Evolutionary conservation across 2,329 filamentous ascomycete species (phyloP), one percentile per base, ranked within the genome.

Genomic region (Fusarium globosum): DNA sequence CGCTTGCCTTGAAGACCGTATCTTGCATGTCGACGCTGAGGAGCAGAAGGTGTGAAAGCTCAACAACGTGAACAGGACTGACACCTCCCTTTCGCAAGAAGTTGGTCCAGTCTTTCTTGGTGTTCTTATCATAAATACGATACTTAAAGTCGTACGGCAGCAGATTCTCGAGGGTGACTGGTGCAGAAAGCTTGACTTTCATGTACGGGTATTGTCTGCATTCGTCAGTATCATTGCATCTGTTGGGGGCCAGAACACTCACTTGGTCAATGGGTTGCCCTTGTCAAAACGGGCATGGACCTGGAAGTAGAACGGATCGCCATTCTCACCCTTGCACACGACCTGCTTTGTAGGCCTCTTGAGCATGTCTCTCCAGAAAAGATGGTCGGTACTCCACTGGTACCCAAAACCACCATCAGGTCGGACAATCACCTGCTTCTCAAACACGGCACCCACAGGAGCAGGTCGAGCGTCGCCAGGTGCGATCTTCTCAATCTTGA

Each of bases 61-160:
- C 96, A 23, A 98, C 96, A 15, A 98, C 95, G 80, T 99, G 96
- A 1, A 99, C 95, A 2, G 97, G 97, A 80, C 96, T 99, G 64
- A 98, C 92, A 20, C 97, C 97, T 33, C 97, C 96, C 82, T 98
- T 98, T 65, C 96, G 91, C 52, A 99, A 85, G 84, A 99, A 99
- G 81, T 99, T 99, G 9, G 94, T 97, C 96, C 96, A 99, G 81
- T 99, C 96, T 81, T 97, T 97, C 86, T 96, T 97, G 0, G 95
- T 98, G 81, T 97, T 97, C 85, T 97, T 98, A 85, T 99, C 96
- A 79, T 98, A 99, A 62, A 99, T 98, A 62, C 96, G 91, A 82
- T 99, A 99, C 83, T 99, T 98, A 90, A 99, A 99, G 82, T 99
- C 96, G 80, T 96, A 98, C 0, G 96, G 96, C 42, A 99, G 85